Conservation (phyloP, 192 early-diverging fungal genomes). For the Coemansia furcata region DNA sequence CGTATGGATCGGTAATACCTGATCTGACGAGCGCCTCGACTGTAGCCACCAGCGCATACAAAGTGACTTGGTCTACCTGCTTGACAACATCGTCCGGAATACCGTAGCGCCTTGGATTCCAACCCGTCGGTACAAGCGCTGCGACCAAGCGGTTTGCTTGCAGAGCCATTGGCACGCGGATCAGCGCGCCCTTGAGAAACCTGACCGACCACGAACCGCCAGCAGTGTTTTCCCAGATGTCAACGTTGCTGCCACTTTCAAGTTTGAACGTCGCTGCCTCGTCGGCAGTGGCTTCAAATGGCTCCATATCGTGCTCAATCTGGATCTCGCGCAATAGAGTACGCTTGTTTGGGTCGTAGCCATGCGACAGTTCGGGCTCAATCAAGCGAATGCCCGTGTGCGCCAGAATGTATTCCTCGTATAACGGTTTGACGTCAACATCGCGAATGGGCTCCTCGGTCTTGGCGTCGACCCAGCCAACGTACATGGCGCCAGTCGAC, state of each 20-base stretch:
- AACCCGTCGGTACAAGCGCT: slow-evolving; percentile 90
- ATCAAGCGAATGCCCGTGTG: slow-evolving; percentile 64
- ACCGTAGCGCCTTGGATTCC: slow-evolving; percentile 80
- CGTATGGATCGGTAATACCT: slow-evolving; percentile 94
- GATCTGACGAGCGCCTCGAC: slow-evolving; percentile 89
- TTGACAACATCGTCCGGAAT: slow-evolving; percentile 85
- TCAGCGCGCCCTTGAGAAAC: slow-evolving; percentile 81
- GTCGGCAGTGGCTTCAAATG: slow-evolving; percentile 83
- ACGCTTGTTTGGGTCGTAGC: slow-evolving; percentile 85
- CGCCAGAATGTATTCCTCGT: slow-evolving; percentile 83
- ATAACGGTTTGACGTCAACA: slow-evolving; percentile 81
- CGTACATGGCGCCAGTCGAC: slow-evolving; percentile 6
- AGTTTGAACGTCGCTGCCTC: slow-evolving; percentile 82
- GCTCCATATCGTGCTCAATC: slow-evolving; percentile 83
- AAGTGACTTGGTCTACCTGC: slow-evolving; percentile 85
- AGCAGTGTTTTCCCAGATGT: slow-evolving; percentile 43
- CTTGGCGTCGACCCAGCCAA: slow-evolving; percentile 90
- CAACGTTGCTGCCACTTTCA: slow-evolving; percentile 76
- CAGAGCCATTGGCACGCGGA: slow-evolving; percentile 86
- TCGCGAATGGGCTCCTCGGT: slow-evolving; percentile 84
- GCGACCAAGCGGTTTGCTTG: slow-evolving; percentile 77
- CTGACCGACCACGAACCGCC: slow-evolving; percentile 70
- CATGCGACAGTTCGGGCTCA: slow-evolving; percentile 81
- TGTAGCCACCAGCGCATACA: slow-evolving; percentile 81
- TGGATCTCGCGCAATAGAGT: slow-evolving; percentile 83